A percentile compares a stretch with the other conserved stretches of the same genome.
These are phyloP conservation scores for Sequoia sempervirens DNA, from an alignment of 75 land plant species.

Conservation along the genomic window DNA sequence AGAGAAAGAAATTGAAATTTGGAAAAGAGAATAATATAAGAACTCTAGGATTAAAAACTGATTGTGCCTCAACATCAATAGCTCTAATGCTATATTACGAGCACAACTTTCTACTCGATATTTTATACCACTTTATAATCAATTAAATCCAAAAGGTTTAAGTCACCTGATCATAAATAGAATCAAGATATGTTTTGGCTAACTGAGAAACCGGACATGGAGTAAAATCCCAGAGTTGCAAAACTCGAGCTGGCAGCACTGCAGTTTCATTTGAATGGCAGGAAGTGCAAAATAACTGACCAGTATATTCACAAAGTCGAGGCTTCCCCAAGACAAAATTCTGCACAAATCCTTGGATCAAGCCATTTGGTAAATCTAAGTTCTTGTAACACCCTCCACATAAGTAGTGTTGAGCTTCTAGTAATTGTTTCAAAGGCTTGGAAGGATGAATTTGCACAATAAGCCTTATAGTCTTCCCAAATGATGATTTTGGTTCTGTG, in stretches of 20 bases:
- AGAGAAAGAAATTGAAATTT: neutral
- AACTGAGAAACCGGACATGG: constrained; percentile 44
- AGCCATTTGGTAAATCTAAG: constrained; percentile 19
- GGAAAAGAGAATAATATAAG: neutral
- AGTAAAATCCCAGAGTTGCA: constrained; percentile 43
- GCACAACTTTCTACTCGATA: neutral
- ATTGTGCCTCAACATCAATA: neutral
- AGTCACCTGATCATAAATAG: constrained; percentile 46
- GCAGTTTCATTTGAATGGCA: constrained; percentile 50
- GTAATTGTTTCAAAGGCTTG: constrained; percentile 25
- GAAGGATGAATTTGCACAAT: constrained; percentile 26
- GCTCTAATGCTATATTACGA: neutral
- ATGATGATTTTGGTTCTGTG: neutral
- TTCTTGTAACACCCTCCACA: constrained; percentile 46
- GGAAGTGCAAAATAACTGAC: constrained; percentile 34
- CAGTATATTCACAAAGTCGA: constrained; percentile 43
- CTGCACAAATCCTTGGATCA: constrained; percentile 32
- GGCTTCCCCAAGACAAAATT: constrained; percentile 26
- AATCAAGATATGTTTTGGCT: constrained; percentile 50
- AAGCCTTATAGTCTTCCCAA: constrained; percentile 41
- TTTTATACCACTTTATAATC: neutral
- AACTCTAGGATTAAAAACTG: neutral
- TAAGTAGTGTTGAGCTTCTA: constrained; percentile 29
- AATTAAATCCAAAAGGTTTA: neutral
- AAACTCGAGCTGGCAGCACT: constrained; percentile 36